phyloP scores from a whole-genome alignment of 2,329 filamentous ascomycete genomes.

The Periconia sp. region DNA sequence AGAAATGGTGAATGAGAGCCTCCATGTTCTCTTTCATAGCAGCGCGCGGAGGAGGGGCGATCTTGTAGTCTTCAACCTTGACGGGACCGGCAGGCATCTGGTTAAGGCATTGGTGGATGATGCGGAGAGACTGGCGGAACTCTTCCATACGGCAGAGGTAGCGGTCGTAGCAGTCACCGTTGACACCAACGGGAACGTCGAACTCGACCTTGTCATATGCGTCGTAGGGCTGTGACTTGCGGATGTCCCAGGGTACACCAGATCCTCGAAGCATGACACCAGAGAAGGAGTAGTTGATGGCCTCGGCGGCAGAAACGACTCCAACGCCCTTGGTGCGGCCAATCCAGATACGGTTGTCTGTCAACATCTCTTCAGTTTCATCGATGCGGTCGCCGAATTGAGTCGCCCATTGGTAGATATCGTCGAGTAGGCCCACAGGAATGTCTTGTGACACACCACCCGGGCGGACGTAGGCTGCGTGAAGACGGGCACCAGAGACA shows the following conservation, averaged over 20 bases:
- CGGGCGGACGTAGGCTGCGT: constrained; percentile 95
- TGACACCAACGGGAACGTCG: constrained; percentile 93
- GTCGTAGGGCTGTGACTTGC: constrained; percentile 96
- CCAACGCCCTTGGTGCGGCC: constrained; percentile 89
- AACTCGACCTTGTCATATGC: constrained; percentile 98
- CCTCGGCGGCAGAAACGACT: constrained; percentile 88
- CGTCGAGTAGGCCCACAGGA: constrained; percentile 89
- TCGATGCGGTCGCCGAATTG: constrained; percentile 98
- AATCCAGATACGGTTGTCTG: constrained; percentile 99
- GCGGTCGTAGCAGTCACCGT: constrained; percentile 98
- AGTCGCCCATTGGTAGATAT: constrained; percentile 99
- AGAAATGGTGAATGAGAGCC: constrained; percentile 97
- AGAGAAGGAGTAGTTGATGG: constrained; percentile 95
- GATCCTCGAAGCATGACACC: constrained; percentile 98
- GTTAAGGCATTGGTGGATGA: constrained; percentile 98
- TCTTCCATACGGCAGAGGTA: constrained; percentile 99
- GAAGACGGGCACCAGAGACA: constrained; percentile 95
- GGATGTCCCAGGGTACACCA: constrained; percentile 93
- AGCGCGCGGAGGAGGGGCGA: constrained; percentile 89
- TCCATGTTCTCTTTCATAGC: constrained; percentile 99
- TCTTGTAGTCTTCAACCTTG: constrained; percentile 98
- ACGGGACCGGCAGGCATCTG: constrained; percentile 96
- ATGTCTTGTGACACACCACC: constrained; percentile 97
- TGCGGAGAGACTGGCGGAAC: constrained; percentile 96
- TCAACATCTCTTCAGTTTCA: constrained; percentile 97